Percentiles rank a stretch among this genome's conserved stretches.
These are phyloP conservation scores for Flaveria brownii DNA, from an alignment of 129 eudicot species.

Conservation along the genomic window DNA sequence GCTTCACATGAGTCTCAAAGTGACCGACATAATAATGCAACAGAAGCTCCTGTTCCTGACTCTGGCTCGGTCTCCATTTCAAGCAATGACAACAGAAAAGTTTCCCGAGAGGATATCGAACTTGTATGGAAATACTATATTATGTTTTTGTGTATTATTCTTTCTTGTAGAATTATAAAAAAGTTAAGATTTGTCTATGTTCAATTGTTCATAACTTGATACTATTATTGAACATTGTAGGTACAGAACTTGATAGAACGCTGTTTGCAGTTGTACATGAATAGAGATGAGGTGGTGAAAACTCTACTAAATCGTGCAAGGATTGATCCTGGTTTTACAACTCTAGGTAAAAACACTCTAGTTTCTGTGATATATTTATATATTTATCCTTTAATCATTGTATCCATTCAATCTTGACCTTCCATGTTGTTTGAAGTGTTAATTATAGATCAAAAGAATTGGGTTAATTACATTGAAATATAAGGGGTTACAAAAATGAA, in stretches of 20 bases:
- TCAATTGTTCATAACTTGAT: not conserved
- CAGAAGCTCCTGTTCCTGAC: constrained; percentile 74
- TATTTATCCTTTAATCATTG: not conserved
- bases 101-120: constrained; percentile 94
- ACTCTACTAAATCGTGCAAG: constrained; percentile 88
- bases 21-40: constrained; percentile 66
- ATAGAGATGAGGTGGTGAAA: constrained; percentile 91
- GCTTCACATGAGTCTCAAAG: constrained; percentile 80
- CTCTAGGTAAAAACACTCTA: constrained; percentile 60
- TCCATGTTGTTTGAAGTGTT: not conserved
- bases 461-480: not conserved
- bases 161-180: constrained; percentile 1
- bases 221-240: constrained; percentile 45
- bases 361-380: not conserved
- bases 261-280: constrained; percentile 92
- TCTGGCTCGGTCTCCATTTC: constrained; percentile 87
- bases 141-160: not conserved
- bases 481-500: not conserved
- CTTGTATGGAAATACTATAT: constrained; percentile 61
- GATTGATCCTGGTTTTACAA: constrained; percentile 95
- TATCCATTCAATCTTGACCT: constrained; percentile 6
- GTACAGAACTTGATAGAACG: constrained; percentile 97
- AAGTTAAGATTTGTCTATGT: not conserved
- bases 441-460: not conserved
- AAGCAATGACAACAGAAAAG: constrained; percentile 84